Evolutionary conservation across 495 filamentous ascomycete genomes (phyloP).

Genomic region (Clavariopsis aquatica): DNA sequence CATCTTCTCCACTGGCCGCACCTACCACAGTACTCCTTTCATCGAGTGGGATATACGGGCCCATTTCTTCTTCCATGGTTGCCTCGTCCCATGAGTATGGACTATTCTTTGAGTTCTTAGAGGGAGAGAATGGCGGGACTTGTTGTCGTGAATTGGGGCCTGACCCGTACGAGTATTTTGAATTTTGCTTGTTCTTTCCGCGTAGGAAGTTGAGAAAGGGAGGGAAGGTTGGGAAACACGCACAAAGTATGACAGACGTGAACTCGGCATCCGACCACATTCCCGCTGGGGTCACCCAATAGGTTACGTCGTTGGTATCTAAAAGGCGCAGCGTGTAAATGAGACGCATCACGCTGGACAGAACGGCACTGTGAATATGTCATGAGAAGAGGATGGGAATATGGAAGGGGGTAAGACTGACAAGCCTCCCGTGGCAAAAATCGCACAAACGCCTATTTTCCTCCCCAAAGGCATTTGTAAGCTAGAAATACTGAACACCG

Average conservation of each 20-base stretch:
- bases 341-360: slow-evolving; percentile 6
- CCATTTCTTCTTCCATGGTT: not conserved
- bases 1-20: not conserved
- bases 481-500: slow-evolving; percentile 1
- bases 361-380: slow-evolving; percentile 3
- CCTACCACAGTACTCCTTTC: not conserved
- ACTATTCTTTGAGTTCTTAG: not conserved
- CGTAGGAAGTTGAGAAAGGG: slow-evolving; percentile 7
- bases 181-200: not conserved
- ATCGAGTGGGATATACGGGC: not conserved
- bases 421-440: slow-evolving; percentile 24
- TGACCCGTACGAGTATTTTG: slow-evolving; percentile 1
- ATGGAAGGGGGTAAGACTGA: slow-evolving; percentile 3
- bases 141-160: not conserved
- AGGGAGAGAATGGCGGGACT: not conserved
- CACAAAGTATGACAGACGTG: slow-evolving; percentile 11
- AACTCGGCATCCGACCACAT: slow-evolving; percentile 21
- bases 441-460: slow-evolving; percentile 11
- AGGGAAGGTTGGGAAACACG: slow-evolving; percentile 17
- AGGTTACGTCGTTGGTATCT: slow-evolving; percentile 1
- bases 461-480: slow-evolving; percentile 21
- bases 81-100: not conserved
- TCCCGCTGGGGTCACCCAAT: not conserved
- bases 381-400: not conserved
- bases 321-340: slow-evolving; percentile 5